A percentile compares a stretch with the other conserved stretches of the same genome.
phyloP scores from a whole-genome alignment of 2,329 filamentous ascomycete genomes.

The Xylaria polymorpha region DNA sequence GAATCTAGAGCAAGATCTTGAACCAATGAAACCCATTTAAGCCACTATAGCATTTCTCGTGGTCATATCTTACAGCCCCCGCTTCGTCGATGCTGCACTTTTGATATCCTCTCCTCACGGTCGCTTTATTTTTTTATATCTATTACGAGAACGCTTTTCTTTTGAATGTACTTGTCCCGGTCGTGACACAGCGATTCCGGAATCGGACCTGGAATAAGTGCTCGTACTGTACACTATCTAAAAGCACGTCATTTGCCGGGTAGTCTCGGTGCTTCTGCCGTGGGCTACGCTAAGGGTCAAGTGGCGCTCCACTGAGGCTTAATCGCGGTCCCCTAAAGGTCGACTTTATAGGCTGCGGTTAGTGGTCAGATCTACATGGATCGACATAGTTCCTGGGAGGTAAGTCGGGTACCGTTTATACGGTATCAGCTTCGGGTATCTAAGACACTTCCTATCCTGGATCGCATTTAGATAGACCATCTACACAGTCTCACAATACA shows the following conservation, averaged over 20 bases:
- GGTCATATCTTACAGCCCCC: slow-evolving; percentile 1
- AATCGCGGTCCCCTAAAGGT: not conserved
- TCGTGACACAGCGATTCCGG: slow-evolving; percentile 28
- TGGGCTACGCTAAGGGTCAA: not conserved
- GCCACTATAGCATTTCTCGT: not conserved
- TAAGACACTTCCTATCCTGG: not conserved
- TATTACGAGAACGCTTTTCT: not conserved
- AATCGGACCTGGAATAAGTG: slow-evolving; percentile 28
- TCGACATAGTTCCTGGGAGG: too few species aligned
- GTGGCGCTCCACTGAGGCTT: not conserved
- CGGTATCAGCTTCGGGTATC: not conserved
- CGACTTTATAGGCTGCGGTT: not conserved
- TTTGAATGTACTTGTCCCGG: not conserved
- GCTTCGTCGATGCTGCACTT: slow-evolving; percentile 9
- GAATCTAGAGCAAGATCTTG: slow-evolving; percentile 26
- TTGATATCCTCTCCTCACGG: not conserved
- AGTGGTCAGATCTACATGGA: too few species aligned
- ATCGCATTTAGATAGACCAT: not conserved
- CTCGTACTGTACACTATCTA: not conserved
- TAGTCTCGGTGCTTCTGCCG: slow-evolving; percentile 9
- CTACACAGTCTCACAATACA: not conserved
- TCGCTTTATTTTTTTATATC: not conserved
- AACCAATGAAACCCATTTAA: slow-evolving; percentile 42
- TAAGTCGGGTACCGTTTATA: not conserved
- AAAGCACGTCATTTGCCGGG: slow-evolving; percentile 29